Conservation (phyloP, 1,284 basidiomycete genomes). For the Microbotryum lychnidis-dioicae region DNA sequence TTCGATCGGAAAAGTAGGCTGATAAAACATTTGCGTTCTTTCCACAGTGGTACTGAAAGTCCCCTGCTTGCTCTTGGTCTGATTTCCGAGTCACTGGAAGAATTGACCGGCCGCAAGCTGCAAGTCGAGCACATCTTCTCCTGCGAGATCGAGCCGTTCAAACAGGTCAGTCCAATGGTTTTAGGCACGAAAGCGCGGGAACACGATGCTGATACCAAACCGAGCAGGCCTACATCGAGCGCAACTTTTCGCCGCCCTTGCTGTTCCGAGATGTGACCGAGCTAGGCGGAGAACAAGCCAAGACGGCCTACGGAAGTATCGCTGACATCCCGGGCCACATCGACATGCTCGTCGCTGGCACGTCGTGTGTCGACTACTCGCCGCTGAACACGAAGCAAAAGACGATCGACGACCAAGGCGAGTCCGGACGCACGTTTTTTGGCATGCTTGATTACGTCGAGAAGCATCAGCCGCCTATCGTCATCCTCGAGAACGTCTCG, state of each 20-base stretch:
- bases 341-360: slow-evolving; percentile 71
- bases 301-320: slow-evolving; percentile 83
- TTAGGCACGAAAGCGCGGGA: not conserved
- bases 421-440: slow-evolving; percentile 49
- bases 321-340: slow-evolving; percentile 82
- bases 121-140: slow-evolving; percentile 89
- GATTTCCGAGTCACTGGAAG: slow-evolving; percentile 63
- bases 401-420: slow-evolving; percentile 73
- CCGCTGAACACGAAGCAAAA: slow-evolving; percentile 90
- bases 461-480: slow-evolving; percentile 75
- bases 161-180: slow-evolving; percentile 52
- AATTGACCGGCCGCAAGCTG: slow-evolving; percentile 59
- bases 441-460: slow-evolving; percentile 87
- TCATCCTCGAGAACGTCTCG: slow-evolving; percentile 91
- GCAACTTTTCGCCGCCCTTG: slow-evolving; percentile 80
- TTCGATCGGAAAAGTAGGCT: not conserved
- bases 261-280: slow-evolving; percentile 92
- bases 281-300: slow-evolving; percentile 46
- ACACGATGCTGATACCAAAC: not conserved
- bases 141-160: slow-evolving; percentile 96
- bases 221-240: slow-evolving; percentile 68
- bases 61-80: slow-evolving; percentile 82
- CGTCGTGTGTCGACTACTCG: slow-evolving; percentile 93
- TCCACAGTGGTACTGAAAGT: slow-evolving; percentile 76
- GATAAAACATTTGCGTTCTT: not conserved